These are phyloP conservation scores for Globisporangium cylindrosporum DNA, from an alignment of 352 stramenopile genomes.

Conservation along the genomic window DNA sequence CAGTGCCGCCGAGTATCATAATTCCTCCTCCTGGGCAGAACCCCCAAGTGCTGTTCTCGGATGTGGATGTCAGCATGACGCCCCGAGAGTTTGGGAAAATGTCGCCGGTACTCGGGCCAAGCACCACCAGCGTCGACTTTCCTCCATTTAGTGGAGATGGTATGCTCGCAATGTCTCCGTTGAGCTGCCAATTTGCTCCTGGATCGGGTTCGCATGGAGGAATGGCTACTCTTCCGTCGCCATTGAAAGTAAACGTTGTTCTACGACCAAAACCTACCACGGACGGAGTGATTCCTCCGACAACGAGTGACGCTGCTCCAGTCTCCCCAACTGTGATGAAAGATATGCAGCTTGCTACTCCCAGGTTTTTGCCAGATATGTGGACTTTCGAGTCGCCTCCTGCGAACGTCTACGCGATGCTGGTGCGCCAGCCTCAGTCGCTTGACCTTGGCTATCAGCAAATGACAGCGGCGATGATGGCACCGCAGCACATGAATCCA, in stretches of 20 bases:
- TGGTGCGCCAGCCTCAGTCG: conserved; percentile 11
- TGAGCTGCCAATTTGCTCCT: neutral
- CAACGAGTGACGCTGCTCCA: neutral
- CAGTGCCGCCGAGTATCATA: conserved; percentile 1
- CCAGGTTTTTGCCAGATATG: conserved; percentile 1
- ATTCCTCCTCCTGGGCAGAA: neutral
- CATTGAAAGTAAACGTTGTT: conserved; percentile 2
- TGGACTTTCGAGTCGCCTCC: conserved; percentile 13
- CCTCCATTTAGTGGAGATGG: neutral
- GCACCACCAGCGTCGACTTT: neutral
- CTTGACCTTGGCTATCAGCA: conserved; percentile 13
- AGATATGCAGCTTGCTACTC: conserved; percentile 5
- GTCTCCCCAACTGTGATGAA: neutral
- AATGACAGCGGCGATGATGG: conserved; percentile 1
- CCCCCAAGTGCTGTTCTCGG: neutral
- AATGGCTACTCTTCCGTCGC: neutral
- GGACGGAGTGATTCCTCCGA: neutral
- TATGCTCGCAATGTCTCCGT: neutral
- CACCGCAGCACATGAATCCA: neutral
- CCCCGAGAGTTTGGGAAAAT: neutral
- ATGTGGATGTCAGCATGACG: conserved; percentile 8
- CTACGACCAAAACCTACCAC: neutral
- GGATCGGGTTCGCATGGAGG: neutral
- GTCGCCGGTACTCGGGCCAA: neutral
- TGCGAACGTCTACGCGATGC: conserved; percentile 10